A percentile compares a stretch with the other conserved stretches of the same genome.
Evolutionary conservation across 768 basidiomycete species (phyloP).

Genomic region (Russula earlei): DNA sequence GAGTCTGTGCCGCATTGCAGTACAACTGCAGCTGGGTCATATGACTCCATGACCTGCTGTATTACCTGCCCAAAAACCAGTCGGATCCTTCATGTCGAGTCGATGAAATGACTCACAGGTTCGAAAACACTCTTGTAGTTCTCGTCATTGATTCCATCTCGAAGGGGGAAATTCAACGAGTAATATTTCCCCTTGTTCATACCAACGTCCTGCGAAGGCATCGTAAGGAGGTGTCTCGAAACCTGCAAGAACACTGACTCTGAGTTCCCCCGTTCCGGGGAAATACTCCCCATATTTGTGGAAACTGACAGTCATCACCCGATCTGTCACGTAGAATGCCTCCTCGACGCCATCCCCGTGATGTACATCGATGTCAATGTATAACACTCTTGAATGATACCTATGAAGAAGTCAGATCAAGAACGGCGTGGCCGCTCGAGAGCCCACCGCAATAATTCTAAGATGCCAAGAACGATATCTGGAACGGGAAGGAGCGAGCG

Average conservation of each 20-base stretch:
- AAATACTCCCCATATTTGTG: constrained; percentile 99
- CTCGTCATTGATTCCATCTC: constrained; percentile 93
- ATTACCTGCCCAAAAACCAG: constrained; percentile 57
- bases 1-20: constrained; percentile 98
- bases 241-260: constrained; percentile 40
- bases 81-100: not conserved
- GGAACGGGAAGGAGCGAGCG: not conserved
- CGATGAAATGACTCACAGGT: constrained; percentile 48
- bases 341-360: constrained; percentile 99
- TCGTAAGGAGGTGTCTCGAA: not conserved
- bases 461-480: constrained; percentile 97
- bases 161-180: constrained; percentile 86
- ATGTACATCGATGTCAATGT: constrained; percentile 98
- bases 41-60: constrained; percentile 86
- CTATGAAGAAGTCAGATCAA: constrained; percentile 31
- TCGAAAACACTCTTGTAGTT: constrained; percentile 94
- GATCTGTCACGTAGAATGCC: constrained; percentile 97
- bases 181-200: constrained; percentile 93
- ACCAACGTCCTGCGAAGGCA: constrained; percentile 62
- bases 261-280: constrained; percentile 95
- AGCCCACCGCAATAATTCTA: constrained; percentile 77
- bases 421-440: not conserved
- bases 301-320: constrained; percentile 97
- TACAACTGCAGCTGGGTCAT: constrained; percentile 90
- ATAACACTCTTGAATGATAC: constrained; percentile 89